Percentiles rank a stretch among this genome's conserved stretches.
These are phyloP conservation scores for Fusarium nanum DNA, from an alignment of 2,329 filamentous ascomycete species.

Conservation along the genomic window DNA sequence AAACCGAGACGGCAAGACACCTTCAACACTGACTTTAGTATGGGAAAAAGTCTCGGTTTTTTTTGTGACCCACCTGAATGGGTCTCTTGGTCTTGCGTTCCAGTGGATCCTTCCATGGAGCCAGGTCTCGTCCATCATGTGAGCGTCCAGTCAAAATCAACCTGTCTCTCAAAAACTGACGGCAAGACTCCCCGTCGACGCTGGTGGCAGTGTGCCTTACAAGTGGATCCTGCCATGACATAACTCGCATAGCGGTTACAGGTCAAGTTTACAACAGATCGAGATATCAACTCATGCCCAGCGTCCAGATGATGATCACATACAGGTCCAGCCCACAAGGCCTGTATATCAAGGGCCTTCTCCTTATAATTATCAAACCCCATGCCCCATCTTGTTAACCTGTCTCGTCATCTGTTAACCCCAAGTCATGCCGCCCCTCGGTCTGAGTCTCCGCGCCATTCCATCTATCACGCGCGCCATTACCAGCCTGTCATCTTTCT, in stretches of 20 bases:
- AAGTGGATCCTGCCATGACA: conserved; percentile 24
- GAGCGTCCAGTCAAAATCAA: conserved; percentile 3
- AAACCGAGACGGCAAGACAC: too few relatives aligned
- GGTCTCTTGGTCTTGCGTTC: conserved; percentile 28
- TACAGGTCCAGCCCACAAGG: neutral
- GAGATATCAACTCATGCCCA: conserved; percentile 32
- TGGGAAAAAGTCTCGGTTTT: too few relatives aligned
- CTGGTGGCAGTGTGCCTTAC: conserved; percentile 21
- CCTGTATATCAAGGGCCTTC: neutral
- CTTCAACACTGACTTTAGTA: too few relatives aligned
- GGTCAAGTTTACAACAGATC: conserved; percentile 1
- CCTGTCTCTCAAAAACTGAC: neutral
- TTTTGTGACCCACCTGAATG: too few relatives aligned
- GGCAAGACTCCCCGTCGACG: conserved; percentile 5
- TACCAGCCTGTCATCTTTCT: neutral
- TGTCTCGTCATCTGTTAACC: conserved; percentile 31
- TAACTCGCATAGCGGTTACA: neutral
- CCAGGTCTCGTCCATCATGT: conserved; percentile 3
- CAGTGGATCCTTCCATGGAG: conserved; percentile 12
- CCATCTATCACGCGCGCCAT: conserved; percentile 36
- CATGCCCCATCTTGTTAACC: conserved; percentile 11
- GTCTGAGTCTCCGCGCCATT: conserved; percentile 30
- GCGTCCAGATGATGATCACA: conserved; percentile 25
- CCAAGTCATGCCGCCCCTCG: conserved; percentile 37
- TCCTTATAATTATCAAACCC: neutral